Evolutionary conservation across 495 filamentous ascomycete species (phyloP).

Genomic region (Xylaria curta): DNA sequence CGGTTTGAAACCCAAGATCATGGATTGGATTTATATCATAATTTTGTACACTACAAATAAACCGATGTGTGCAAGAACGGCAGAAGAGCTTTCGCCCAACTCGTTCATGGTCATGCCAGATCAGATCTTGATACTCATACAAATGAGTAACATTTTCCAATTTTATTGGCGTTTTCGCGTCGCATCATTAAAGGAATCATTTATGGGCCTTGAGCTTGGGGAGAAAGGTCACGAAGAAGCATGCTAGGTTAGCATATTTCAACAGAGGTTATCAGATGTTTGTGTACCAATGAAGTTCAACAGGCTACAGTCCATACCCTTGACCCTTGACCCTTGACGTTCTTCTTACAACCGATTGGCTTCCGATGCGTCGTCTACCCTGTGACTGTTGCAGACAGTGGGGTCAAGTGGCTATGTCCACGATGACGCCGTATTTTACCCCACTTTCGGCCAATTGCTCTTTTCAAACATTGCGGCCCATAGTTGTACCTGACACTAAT

Average conservation of each 20-base stretch:
- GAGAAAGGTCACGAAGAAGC: background rate
- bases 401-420: conserved; percentile 2
- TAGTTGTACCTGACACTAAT: background rate
- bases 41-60: conserved; percentile 3
- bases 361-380: background rate
- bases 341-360: background rate
- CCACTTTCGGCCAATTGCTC: background rate
- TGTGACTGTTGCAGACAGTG: background rate
- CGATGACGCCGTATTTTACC: background rate
- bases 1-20: background rate
- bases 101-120: background rate
- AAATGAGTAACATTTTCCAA: background rate
- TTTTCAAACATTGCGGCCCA: conserved; percentile 1
- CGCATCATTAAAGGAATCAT: background rate
- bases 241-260: background rate
- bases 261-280: background rate
- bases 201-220: background rate
- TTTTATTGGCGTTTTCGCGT: background rate
- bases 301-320: background rate
- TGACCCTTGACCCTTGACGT: background rate
- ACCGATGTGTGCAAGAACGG: background rate
- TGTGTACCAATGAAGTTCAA: background rate
- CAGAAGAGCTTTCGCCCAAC: background rate
- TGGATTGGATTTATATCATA: too few relatives aligned
- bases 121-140: background rate